A percentile compares a stretch with the other conserved stretches of the same genome.
Evolutionary conservation across 305 asterid species (phyloP).

Genomic region (Ajuga reptans): DNA sequence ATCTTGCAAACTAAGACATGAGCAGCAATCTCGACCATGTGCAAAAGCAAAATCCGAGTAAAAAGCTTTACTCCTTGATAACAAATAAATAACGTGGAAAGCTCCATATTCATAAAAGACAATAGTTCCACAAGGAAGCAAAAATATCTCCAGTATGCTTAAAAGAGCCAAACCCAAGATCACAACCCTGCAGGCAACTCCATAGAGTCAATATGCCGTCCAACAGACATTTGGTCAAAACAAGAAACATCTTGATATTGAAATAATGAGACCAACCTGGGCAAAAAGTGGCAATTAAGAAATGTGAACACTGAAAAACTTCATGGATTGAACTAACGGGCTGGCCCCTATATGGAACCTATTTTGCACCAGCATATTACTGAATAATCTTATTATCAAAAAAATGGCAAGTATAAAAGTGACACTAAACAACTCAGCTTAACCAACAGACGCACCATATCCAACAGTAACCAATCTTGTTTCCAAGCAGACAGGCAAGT

Average conservation of each 20-base stretch:
- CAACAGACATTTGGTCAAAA: constrained; percentile 38
- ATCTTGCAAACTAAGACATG: constrained; percentile 29
- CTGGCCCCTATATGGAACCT: constrained; percentile 63
- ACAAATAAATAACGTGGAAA: constrained; percentile 29
- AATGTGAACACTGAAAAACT: constrained; percentile 51
- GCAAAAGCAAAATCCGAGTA: constrained; percentile 27
- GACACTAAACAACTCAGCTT: constrained; percentile 21
- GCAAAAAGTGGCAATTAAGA: constrained; percentile 47
- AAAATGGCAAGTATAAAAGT: constrained; percentile 20
- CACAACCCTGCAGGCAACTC: constrained; percentile 60
- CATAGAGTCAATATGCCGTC: constrained; percentile 48
- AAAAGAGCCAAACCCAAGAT: constrained; percentile 48
- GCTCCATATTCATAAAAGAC: constrained; percentile 34
- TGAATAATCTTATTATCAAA: constrained; percentile 31
- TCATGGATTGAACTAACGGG: constrained; percentile 56
- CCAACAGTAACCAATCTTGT: constrained; percentile 5
- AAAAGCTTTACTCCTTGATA: constrained; percentile 31
- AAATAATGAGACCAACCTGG: constrained; percentile 58
- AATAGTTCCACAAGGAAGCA: constrained; percentile 40
- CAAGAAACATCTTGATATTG: constrained; percentile 39
- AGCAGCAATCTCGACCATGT: constrained; percentile 32
- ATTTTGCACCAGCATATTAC: constrained; percentile 45
- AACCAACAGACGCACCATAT: constrained; percentile 15
- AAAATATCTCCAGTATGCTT: constrained; percentile 42
- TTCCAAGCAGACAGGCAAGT: constrained; percentile 12